Evolutionary conservation across 2,329 filamentous ascomycete species (phyloP).

Genomic region (Rhynchosporium secalis): DNA sequence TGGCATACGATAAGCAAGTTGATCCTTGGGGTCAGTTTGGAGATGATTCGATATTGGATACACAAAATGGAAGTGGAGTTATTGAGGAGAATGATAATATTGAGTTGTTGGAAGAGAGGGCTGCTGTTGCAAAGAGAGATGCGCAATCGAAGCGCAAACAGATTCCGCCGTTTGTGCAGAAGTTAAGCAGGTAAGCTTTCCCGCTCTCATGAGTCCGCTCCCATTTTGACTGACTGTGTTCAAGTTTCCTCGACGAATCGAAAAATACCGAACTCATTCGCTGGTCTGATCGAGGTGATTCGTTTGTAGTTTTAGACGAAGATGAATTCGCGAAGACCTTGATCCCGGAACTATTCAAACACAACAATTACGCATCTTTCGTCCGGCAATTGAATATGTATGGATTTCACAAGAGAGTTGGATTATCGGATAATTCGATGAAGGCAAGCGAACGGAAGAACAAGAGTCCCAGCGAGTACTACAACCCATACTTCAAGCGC

Average conservation of each 20-base stretch:
- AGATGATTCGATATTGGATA: conserved; percentile 38
- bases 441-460: conserved; percentile 95
- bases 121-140: conserved; percentile 80
- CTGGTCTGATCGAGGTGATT: conserved; percentile 95
- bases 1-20: conserved; percentile 34
- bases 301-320: conserved; percentile 94
- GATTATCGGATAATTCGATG: conserved; percentile 95
- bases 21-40: conserved; percentile 46
- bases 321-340: conserved; percentile 79
- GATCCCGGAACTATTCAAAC: conserved; percentile 75
- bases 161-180: conserved; percentile 97
- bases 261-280: conserved; percentile 94
- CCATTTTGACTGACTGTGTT: conserved; percentile 24
- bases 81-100: conserved; percentile 67
- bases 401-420: conserved; percentile 70
- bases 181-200: conserved; percentile 80
- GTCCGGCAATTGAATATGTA: conserved; percentile 71
- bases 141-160: conserved; percentile 89
- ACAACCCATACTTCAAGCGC: conserved; percentile 92
- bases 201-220: conserved; percentile 30
- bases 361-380: conserved; percentile 78
- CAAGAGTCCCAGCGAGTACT: conserved; percentile 98
- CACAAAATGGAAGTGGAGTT: conserved; percentile 41
- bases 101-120: conserved; percentile 76
- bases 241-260: conserved; percentile 86